Conservation (phyloP, 2,329 filamentous ascomycete genomes). For the Ophioceras dolichostomum region DNA sequence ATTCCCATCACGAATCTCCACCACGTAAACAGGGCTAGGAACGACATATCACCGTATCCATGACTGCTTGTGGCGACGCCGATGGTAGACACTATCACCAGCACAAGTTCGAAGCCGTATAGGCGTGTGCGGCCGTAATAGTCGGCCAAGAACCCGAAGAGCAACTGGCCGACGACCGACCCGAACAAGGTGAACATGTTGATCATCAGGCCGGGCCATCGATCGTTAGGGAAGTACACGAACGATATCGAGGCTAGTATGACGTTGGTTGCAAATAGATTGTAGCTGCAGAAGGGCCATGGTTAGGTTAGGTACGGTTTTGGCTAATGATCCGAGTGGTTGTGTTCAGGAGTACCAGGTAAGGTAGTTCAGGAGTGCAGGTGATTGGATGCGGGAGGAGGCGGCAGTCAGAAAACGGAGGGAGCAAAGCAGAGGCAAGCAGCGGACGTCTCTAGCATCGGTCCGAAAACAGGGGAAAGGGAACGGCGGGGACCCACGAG, state of each 20-base stretch:
- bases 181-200: constrained; percentile 40
- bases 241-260: constrained; percentile 39
- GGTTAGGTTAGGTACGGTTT: too few relatives aligned
- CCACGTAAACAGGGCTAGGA: constrained; percentile 32
- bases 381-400: too few relatives aligned
- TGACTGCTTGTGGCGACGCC: constrained; percentile 39
- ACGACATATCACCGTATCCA: constrained; percentile 35
- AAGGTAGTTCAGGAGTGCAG: too few relatives aligned
- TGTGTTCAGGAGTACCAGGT: too few relatives aligned
- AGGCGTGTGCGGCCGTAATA: constrained; percentile 40
- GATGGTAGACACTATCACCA: constrained; percentile 45
- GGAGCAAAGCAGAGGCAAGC: too few relatives aligned
- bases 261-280: constrained; percentile 41
- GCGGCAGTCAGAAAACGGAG: too few relatives aligned
- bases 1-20: constrained; percentile 44
- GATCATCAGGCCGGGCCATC: constrained; percentile 33
- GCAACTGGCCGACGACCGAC: constrained; percentile 36
- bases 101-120: constrained; percentile 42
- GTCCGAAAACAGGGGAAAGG: too few relatives aligned
- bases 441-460: too few relatives aligned
- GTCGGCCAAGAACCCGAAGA: constrained; percentile 42
- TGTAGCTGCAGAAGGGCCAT: constrained; percentile 27
- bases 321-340: too few relatives aligned
- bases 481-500: constrained; percentile 32
- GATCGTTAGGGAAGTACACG: constrained; percentile 35